Evolutionary conservation across 2,329 filamentous ascomycete genomes (phyloP).

Genomic region (Paraphaeosphaeria sporulosa): DNA sequence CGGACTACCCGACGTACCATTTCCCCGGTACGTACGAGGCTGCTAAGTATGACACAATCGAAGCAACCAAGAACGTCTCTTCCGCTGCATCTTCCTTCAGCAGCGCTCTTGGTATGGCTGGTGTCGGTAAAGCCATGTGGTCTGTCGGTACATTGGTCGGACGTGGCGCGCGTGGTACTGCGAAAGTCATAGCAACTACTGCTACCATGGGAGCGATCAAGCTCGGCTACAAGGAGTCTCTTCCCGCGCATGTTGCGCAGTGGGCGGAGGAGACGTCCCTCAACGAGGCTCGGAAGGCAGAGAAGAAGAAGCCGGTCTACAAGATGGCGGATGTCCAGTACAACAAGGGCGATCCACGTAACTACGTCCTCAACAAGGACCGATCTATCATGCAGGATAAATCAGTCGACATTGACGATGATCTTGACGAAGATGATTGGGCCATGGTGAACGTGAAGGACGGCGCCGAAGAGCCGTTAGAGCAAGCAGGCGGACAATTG

Average conservation of each 20-base stretch:
- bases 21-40: slow-evolving; percentile 29
- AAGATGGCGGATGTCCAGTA: not conserved
- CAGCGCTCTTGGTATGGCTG: slow-evolving; percentile 16
- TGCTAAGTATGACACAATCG: slow-evolving; percentile 19
- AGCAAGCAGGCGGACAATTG: not conserved
- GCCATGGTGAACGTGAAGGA: not conserved
- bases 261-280: slow-evolving; percentile 17
- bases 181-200: slow-evolving; percentile 1
- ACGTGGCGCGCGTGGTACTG: slow-evolving; percentile 15
- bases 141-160: slow-evolving; percentile 23
- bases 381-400: not conserved
- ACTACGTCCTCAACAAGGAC: not conserved
- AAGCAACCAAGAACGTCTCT: slow-evolving; percentile 19
- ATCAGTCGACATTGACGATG: not conserved
- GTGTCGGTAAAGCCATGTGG: slow-evolving; percentile 22
- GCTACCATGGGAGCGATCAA: slow-evolving; percentile 8
- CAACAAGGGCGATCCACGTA: not conserved
- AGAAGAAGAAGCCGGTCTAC: slow-evolving; percentile 16
- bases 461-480: not conserved
- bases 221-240: not conserved
- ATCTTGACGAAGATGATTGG: not conserved
- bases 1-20: slow-evolving; percentile 12
- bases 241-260: slow-evolving; percentile 11
- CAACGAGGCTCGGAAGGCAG: slow-evolving; percentile 6
- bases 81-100: slow-evolving; percentile 21